phyloP scores from a whole-genome alignment of 768 basidiomycete species.

The Trametes cingulata region DNA sequence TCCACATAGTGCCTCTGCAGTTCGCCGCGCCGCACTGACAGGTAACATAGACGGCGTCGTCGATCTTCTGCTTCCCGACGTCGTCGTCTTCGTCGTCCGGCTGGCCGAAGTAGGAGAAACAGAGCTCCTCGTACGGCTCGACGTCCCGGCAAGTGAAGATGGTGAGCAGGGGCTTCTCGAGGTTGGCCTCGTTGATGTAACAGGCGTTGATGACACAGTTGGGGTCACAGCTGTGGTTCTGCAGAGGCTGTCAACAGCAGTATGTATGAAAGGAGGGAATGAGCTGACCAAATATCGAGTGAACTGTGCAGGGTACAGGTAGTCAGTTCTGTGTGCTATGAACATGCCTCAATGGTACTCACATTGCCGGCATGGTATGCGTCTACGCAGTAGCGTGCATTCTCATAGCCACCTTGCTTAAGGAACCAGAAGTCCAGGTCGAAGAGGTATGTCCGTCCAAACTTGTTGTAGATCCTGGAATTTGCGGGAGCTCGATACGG shows the following conservation, averaged over 20 bases:
- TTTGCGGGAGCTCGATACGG: background rate
- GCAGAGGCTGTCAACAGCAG: background rate
- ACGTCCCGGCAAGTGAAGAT: slow-evolving; percentile 71
- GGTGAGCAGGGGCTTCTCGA: slow-evolving; percentile 66
- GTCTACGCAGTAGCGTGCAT: slow-evolving; percentile 65
- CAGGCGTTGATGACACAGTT: slow-evolving; percentile 73
- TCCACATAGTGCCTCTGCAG: slow-evolving; percentile 49
- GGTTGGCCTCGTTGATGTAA: slow-evolving; percentile 76
- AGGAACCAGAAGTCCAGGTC: slow-evolving; percentile 80
- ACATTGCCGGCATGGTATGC: slow-evolving; percentile 89
- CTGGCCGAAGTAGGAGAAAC: slow-evolving; percentile 70
- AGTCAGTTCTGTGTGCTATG: background rate
- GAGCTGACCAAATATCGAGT: slow-evolving; percentile 79
- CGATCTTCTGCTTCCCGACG: background rate
- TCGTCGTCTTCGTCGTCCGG: slow-evolving; percentile 34
- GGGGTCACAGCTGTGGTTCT: slow-evolving; percentile 94
- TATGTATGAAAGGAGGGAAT: slow-evolving; percentile 2
- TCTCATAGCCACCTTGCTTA: slow-evolving; percentile 35
- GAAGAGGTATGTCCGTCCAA: slow-evolving; percentile 79
- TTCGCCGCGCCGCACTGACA: slow-evolving; percentile 55
- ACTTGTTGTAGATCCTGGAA: slow-evolving; percentile 68
- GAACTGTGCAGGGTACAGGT: slow-evolving; percentile 51
- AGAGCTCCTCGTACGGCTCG: slow-evolving; percentile 66
- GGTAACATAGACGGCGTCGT: slow-evolving; percentile 41
- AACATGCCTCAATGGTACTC: slow-evolving; percentile 32